Evolutionary conservation across 495 filamentous ascomycete species (phyloP).

Genomic region (Talaromyces liani): DNA sequence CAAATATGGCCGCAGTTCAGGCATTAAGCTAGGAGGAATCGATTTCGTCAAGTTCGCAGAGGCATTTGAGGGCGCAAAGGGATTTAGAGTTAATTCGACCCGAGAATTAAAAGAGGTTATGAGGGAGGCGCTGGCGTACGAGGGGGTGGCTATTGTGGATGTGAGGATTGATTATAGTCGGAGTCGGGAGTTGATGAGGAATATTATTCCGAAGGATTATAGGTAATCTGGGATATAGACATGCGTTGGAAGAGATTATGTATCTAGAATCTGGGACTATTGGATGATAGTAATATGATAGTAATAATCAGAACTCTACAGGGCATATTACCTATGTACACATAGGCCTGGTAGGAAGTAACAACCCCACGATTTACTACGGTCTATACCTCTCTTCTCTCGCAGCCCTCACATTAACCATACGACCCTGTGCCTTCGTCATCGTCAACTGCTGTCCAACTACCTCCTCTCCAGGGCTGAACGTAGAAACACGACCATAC

Average conservation of each 20-base stretch:
- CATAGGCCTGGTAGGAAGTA: not conserved
- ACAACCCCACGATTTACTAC: not conserved
- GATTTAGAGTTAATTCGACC: not conserved
- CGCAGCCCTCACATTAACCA: not conserved
- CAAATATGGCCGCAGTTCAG: conserved; percentile 7
- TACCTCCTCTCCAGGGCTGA: not conserved
- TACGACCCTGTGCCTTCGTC: not conserved
- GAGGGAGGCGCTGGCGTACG: conserved; percentile 1
- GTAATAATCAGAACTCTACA: not conserved
- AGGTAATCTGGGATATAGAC: not conserved
- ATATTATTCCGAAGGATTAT: conserved; percentile 10
- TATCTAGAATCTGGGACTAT: not conserved
- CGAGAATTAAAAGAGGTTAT: conserved; percentile 3
- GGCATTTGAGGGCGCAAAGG: conserved; percentile 5
- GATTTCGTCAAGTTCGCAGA: conserved; percentile 9
- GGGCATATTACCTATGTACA: no score
- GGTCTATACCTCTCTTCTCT: not conserved
- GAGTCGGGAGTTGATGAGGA: conserved; percentile 8
- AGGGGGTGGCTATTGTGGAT: conserved; percentile 8
- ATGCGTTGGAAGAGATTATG: not conserved
- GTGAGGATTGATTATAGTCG: conserved; percentile 7
- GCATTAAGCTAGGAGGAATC: conserved; percentile 5
- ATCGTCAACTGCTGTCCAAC: not conserved
- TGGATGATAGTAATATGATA: not conserved
- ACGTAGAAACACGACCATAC: not conserved